phyloP scores from a whole-genome alignment of 352 stramenopile species.

The Pythium brassicae region DNA sequence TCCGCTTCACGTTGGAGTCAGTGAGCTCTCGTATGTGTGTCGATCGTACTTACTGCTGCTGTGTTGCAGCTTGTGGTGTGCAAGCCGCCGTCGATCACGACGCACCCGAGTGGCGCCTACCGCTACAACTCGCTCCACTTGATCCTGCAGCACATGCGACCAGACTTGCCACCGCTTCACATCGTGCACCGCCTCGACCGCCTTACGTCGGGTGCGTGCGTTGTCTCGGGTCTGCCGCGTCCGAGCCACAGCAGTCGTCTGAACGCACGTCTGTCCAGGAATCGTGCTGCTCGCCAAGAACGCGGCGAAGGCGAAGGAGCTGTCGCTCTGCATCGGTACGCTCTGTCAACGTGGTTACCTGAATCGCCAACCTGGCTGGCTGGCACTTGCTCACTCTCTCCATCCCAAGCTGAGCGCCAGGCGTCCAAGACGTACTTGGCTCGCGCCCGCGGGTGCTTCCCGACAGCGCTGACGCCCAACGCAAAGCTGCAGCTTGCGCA shows the following conservation, averaged over 20 bases:
- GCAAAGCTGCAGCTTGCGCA: conserved; percentile 34
- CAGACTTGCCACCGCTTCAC: conserved; percentile 67
- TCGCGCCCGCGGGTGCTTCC: conserved; percentile 89
- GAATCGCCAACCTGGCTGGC: not conserved
- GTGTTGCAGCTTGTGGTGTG: conserved; percentile 62
- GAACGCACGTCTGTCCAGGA: conserved; percentile 20
- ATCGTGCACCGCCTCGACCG: conserved; percentile 96
- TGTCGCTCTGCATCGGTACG: conserved; percentile 73
- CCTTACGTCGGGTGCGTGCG: conserved; percentile 86
- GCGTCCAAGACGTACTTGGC: conserved; percentile 96
- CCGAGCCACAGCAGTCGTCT: too few species aligned
- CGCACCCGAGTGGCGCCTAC: conserved; percentile 94
- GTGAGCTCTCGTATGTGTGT: not conserved
- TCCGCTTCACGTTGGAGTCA: too few species aligned
- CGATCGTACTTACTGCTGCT: not conserved
- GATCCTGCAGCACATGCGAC: conserved; percentile 68
- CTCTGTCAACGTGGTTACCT: too few species aligned
- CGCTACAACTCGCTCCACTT: conserved; percentile 92
- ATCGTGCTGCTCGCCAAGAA: conserved; percentile 86
- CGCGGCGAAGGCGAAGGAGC: conserved; percentile 54
- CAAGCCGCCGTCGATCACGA: conserved; percentile 92
- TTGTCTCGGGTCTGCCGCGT: not conserved
- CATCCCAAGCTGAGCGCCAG: conserved; percentile 50
- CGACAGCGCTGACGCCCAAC: conserved; percentile 29
- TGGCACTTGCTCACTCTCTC: not conserved